Evolutionary conservation across 2,329 filamentous ascomycete species (phyloP).

Genomic region (Colletotrichum horii): DNA sequence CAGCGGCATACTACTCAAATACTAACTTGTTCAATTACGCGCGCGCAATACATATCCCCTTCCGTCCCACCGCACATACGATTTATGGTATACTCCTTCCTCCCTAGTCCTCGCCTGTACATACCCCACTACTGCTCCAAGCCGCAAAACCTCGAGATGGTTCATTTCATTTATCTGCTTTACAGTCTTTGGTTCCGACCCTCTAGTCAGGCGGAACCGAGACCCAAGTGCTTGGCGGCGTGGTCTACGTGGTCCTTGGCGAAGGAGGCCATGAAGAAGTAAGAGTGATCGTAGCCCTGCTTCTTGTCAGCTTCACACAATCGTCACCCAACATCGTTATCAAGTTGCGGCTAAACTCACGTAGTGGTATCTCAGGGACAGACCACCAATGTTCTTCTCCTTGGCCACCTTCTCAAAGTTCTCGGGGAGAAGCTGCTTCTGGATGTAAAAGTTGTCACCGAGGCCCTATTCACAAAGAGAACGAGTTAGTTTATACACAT

Average conservation of each 20-base stretch:
- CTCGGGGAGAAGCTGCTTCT: conserved; percentile 90
- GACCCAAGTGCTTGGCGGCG: conserved; percentile 80
- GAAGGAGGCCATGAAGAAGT: conserved; percentile 95
- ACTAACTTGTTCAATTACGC: neutral
- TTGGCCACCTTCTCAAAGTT: conserved; percentile 85
- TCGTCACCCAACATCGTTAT: neutral
- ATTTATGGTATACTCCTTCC: conserved; percentile 3
- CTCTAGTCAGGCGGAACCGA: conserved; percentile 26
- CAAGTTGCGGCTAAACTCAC: conserved; percentile 43
- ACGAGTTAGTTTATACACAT: neutral
- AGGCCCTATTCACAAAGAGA: conserved; percentile 68
- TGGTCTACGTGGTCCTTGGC: conserved; percentile 89
- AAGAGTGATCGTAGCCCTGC: conserved; percentile 93
- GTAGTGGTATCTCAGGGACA: conserved; percentile 83
- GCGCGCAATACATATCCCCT: neutral
- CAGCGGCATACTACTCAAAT: neutral
- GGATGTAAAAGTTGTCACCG: conserved; percentile 95
- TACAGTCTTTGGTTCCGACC: conserved; percentile 7
- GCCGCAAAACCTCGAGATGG: neutral
- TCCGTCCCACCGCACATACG: neutral
- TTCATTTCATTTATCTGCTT: neutral
- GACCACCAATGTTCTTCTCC: conserved; percentile 73
- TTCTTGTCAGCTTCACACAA: neutral
- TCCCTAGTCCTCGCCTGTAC: neutral
- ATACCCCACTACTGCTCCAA: neutral